These are phyloP conservation scores for Amorphotheca resinae DNA, from an alignment of 495 filamentous ascomycete genomes.

Conservation along the genomic window DNA sequence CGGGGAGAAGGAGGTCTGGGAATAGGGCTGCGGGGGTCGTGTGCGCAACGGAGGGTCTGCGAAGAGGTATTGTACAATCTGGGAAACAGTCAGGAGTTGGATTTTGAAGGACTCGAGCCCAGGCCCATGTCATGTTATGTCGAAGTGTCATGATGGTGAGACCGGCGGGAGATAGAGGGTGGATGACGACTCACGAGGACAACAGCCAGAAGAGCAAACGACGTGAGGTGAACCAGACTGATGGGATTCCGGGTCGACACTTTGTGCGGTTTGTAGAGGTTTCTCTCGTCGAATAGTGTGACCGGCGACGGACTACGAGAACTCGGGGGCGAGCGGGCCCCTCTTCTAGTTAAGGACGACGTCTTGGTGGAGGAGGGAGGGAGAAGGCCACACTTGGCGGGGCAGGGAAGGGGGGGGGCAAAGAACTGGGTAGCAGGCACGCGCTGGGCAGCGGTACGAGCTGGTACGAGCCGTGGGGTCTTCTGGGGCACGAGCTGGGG, in stretches of 20 bases:
- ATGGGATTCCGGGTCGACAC: constrained; percentile 15
- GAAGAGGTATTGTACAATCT: constrained; percentile 20
- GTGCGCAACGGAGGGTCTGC: constrained; percentile 7
- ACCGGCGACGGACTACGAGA: constrained; percentile 2
- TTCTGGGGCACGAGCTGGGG: no score
- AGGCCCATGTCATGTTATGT: neutral
- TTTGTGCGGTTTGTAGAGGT: constrained; percentile 11
- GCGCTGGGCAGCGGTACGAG: no score
- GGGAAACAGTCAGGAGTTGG: neutral
- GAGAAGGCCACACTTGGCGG: constrained; percentile 19
- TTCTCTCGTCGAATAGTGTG: constrained; percentile 5
- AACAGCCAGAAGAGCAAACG: constrained; percentile 29
- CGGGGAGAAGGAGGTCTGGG: constrained; percentile 27
- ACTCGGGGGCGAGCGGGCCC: constrained; percentile 17
- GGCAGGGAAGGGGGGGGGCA: constrained; percentile 1
- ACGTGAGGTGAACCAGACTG: constrained; percentile 27
- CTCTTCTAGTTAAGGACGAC: constrained; percentile 19
- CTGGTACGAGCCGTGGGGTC: no score
- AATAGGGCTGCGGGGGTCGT: constrained; percentile 2
- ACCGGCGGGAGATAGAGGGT: neutral
- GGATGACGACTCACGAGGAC: constrained; percentile 31
- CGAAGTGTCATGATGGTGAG: no score
- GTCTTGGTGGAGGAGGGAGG: constrained; percentile 11
- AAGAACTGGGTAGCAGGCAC: neutral
- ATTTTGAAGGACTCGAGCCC: neutral